Evolutionary conservation across 1,139 yeast species (phyloP).

Genomic region (Yamadazyma trypodendri): DNA sequence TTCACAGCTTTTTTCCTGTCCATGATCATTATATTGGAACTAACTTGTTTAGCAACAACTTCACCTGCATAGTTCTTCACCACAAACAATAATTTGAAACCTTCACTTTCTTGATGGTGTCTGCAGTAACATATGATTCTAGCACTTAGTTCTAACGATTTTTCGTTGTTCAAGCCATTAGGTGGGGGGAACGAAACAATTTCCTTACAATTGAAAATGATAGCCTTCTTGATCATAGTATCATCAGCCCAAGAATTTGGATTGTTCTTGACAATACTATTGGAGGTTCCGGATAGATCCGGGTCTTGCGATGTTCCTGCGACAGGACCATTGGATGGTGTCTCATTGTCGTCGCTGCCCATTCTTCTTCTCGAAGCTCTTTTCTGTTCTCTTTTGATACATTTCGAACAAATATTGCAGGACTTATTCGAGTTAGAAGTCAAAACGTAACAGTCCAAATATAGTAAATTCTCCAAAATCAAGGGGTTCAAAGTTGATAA

Average conservation of each 20-base stretch:
- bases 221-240: constrained; percentile 71
- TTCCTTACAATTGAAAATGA: constrained; percentile 89
- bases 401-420: constrained; percentile 80
- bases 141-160: constrained; percentile 71
- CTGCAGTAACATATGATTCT: constrained; percentile 94
- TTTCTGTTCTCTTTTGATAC: constrained; percentile 88
- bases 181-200: constrained; percentile 74
- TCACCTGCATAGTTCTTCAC: constrained; percentile 58
- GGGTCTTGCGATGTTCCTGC: neutral
- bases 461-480: constrained; percentile 53
- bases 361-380: constrained; percentile 86
- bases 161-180: constrained; percentile 39
- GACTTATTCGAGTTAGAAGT: constrained; percentile 52
- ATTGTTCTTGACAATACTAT: constrained; percentile 33
- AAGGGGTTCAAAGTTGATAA: constrained; percentile 42
- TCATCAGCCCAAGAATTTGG: constrained; percentile 75
- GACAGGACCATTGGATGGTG: constrained; percentile 4
- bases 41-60: constrained; percentile 69
- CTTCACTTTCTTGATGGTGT: constrained; percentile 83
- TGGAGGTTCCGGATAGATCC: constrained; percentile 11
- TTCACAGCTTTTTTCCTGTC: constrained; percentile 68
- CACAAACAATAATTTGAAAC: constrained; percentile 74
- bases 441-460: constrained; percentile 65
- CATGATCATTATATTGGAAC: constrained; percentile 83
- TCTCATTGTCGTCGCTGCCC: constrained; percentile 33